Conservation (phyloP, 2,329 filamentous ascomycete genomes). For the Tolypocladium ovalisporum region DNA sequence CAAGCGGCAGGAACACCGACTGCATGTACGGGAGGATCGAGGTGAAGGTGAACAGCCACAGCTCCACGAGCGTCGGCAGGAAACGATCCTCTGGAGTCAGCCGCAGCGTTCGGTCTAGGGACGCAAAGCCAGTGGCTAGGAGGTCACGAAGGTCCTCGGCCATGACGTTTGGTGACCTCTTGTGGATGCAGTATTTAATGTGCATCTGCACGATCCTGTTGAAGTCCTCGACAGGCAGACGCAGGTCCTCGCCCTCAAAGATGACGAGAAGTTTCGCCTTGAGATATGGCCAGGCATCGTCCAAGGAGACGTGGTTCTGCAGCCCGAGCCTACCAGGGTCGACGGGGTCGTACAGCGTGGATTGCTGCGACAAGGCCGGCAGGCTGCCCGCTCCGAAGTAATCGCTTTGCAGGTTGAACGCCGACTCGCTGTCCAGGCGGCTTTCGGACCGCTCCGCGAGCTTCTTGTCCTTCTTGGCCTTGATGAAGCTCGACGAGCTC, state of each 20-base stretch:
- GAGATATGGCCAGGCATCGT: constrained; percentile 75
- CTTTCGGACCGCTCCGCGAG: constrained; percentile 53
- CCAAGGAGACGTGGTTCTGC: constrained; percentile 57
- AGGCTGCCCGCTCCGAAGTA: constrained; percentile 46
- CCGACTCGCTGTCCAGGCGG: constrained; percentile 41
- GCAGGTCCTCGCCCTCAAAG: constrained; percentile 71
- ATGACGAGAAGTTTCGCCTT: constrained; percentile 67
- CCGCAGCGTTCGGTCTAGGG: constrained; percentile 72
- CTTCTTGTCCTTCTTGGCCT: constrained; percentile 80
- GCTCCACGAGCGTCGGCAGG: constrained; percentile 82
- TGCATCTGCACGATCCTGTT: constrained; percentile 72
- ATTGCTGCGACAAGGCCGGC: constrained; percentile 30
- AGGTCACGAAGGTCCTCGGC: constrained; percentile 69
- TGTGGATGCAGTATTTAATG: constrained; percentile 66
- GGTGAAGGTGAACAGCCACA: constrained; percentile 91
- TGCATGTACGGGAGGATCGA: constrained; percentile 88
- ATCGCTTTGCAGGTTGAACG: constrained; percentile 27
- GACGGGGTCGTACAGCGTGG: constrained; percentile 39
- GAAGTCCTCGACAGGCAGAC: constrained; percentile 73
- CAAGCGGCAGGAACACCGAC: constrained; percentile 85
- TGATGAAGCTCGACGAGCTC: constrained; percentile 57
- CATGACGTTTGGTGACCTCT: constrained; percentile 57
- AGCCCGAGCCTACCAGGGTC: constrained; percentile 46
- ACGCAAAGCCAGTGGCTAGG: constrained; percentile 70
- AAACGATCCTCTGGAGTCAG: constrained; percentile 74